Evolutionary conservation across 768 basidiomycete genomes (phyloP), one percentile per base, ranked within the genome.

Genomic region (Hygrocybe punicea): DNA sequence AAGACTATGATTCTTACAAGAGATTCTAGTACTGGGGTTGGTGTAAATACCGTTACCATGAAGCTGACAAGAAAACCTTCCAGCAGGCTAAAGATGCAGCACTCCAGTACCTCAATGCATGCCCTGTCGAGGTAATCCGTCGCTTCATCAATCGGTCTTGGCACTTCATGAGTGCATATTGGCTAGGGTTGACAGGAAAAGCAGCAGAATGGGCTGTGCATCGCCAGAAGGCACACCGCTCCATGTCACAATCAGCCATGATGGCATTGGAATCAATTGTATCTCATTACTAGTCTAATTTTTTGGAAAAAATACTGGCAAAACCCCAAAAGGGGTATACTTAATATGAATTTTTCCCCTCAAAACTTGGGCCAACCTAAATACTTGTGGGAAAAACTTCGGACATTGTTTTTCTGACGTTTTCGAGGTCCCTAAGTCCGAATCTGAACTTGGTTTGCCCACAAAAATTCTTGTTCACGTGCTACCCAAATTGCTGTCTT

Each of bases 1-100:
- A 51, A 35, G 17, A 50, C 45, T 60, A 59, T 29, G 8, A 29
- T 29, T 29, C 29, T 54, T 55, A 71, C 71, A 69, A 70, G 2
- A 73, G 69, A 69, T 63, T 55, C 49, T 74, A 74, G 55, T 75
- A 72, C 52, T n/a, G 49, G 62, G 1, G 73, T 74, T 57, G 56
- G 65, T 8, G 61, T 29, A 74, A 29, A 29, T 29, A 29, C 29
- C 8, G 29, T 8, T 29, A 29, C 29, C 8, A 8, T 29, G 29
- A 29, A 29, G 29, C 29, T 8, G 8, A 29, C 29, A 29, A 29
- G 29, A 29, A 29, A 29, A 29, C 29, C 29, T 29, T 29, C 29
- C 4, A 8, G 29, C 4, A 29, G 4, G 8, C 29, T 29, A 29
- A 29, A 8, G 29, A 29, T 4, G 29, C 8, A 4, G 8, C 29